A percentile compares a stretch with the other conserved stretches of the same genome.
Evolutionary conservation across 495 filamentous ascomycete genomes (phyloP).

Genomic region (Venustampulla echinocandica): DNA sequence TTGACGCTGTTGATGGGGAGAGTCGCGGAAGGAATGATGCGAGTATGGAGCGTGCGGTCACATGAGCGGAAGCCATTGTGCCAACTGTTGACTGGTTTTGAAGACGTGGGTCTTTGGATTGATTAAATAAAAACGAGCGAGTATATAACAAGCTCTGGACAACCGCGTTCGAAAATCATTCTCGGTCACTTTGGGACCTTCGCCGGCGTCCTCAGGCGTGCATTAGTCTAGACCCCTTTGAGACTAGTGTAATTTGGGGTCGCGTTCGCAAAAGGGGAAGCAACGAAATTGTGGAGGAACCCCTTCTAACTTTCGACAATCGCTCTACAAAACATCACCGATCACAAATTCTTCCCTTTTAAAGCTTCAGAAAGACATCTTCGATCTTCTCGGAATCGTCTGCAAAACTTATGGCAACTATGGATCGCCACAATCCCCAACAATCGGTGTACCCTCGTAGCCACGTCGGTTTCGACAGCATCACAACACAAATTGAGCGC

Average conservation of each 20-base stretch:
- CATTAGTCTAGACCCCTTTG: not conserved
- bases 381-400: slow-evolving; percentile 37
- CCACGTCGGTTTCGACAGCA: slow-evolving; percentile 99
- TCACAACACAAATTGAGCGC: slow-evolving; percentile 94
- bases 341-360: slow-evolving; percentile 12
- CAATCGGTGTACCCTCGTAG: slow-evolving; percentile 77
- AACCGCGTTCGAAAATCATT: not conserved
- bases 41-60: slow-evolving; percentile 25
- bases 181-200: not conserved
- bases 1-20: slow-evolving; percentile 28
- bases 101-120: not conserved
- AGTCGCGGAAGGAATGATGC: slow-evolving; percentile 33
- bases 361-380: slow-evolving; percentile 6
- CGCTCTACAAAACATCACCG: slow-evolving; percentile 4
- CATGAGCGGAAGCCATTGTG: slow-evolving; percentile 38
- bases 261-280: slow-evolving; percentile 7
- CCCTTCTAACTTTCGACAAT: slow-evolving; percentile 17
- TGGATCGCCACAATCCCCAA: slow-evolving; percentile 21
- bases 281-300: slow-evolving; percentile 17
- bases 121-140: not conserved
- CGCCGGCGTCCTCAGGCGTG: not conserved
- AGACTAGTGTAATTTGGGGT: not conserved
- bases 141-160: not conserved
- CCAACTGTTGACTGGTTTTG: not conserved
- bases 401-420: slow-evolving; percentile 18